Conservation (phyloP, 306 rosid species). For the Lablab purpureus region DNA sequence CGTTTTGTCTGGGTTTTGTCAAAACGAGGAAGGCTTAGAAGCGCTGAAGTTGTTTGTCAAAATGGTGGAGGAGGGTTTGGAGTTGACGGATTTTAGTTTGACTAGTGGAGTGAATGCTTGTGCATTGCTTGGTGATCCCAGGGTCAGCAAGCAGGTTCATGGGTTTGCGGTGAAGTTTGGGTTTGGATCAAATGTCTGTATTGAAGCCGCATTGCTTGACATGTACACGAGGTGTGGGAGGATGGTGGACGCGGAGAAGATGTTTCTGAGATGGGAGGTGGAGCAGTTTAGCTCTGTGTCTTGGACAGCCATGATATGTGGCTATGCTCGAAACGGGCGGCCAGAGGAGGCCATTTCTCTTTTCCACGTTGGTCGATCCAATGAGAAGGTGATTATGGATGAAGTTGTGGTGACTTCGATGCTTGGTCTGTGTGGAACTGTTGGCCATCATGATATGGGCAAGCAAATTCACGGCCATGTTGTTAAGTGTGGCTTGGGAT, state of each 20-base stretch:
- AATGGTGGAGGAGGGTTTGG: slow-evolving; percentile 65
- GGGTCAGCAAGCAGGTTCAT: slow-evolving; percentile 72
- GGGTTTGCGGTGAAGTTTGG: slow-evolving; percentile 75
- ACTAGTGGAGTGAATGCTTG: slow-evolving; percentile 69
- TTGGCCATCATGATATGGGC: slow-evolving; percentile 81
- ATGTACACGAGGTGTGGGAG: slow-evolving; percentile 81
- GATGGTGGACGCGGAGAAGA: slow-evolving; percentile 71
- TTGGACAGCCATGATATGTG: slow-evolving; percentile 84
- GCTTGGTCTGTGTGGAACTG: slow-evolving; percentile 72
- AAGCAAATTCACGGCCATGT: slow-evolving; percentile 80
- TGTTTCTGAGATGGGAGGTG: slow-evolving; percentile 64
- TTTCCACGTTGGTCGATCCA: slow-evolving; percentile 56
- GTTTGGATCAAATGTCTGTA: slow-evolving; percentile 63
- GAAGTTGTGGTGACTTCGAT: slow-evolving; percentile 69
- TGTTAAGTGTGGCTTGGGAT: slow-evolving; percentile 64
- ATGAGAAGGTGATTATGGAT: slow-evolving; percentile 72
- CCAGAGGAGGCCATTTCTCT: slow-evolving; percentile 70
- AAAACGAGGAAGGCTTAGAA: slow-evolving; percentile 64
- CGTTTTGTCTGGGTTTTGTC: slow-evolving; percentile 77
- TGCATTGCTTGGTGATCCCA: slow-evolving; percentile 63
- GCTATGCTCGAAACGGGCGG: slow-evolving; percentile 74
- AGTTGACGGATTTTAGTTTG: slow-evolving; percentile 73
- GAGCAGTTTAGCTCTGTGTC: slow-evolving; percentile 56
- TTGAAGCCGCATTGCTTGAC: slow-evolving; percentile 79
- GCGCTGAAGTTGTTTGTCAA: slow-evolving; percentile 62